These are phyloP conservation scores for Lodderomyces pseudojiufengensis DNA, from an alignment of 1,139 yeast species.

Conservation along the genomic window DNA sequence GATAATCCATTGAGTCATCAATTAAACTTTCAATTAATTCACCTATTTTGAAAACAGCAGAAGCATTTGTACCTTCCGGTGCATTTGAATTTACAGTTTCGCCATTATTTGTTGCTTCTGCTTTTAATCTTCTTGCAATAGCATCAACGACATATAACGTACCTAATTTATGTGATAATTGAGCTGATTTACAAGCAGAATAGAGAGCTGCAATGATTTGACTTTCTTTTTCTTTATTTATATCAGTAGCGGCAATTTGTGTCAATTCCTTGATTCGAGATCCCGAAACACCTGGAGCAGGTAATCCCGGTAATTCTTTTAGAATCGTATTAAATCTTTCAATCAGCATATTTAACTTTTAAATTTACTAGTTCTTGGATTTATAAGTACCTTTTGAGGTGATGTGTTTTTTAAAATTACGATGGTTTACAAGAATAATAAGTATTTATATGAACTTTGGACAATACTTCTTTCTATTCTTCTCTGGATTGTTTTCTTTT, in stretches of 20 bases:
- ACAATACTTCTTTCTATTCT: no score
- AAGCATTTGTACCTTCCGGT: constrained; percentile 69
- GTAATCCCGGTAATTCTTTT: constrained; percentile 69
- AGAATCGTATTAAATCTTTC: constrained; percentile 69
- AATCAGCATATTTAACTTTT: constrained; percentile 13
- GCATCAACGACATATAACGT: constrained; percentile 90
- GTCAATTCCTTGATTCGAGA: constrained; percentile 87
- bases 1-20: constrained; percentile 55
- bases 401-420: no score
- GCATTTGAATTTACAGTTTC: constrained; percentile 46
- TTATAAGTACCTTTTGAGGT: neutral
- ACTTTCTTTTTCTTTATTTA: constrained; percentile 43
- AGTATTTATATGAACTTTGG: neutral
- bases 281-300: constrained; percentile 94
- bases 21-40: constrained; percentile 56
- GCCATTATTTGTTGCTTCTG: constrained; percentile 59
- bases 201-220: constrained; percentile 56
- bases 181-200: constrained; percentile 69
- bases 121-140: constrained; percentile 80
- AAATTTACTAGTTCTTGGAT: neutral
- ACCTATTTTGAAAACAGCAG: constrained; percentile 63
- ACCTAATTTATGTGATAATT: constrained; percentile 83
- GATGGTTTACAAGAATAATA: no score
- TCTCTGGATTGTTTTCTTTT: no score
- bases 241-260: constrained; percentile 71